Base-by-base conservation (phyloP, 1,139 yeast genomes). In the Scheffersomyces lignicola region DNA sequence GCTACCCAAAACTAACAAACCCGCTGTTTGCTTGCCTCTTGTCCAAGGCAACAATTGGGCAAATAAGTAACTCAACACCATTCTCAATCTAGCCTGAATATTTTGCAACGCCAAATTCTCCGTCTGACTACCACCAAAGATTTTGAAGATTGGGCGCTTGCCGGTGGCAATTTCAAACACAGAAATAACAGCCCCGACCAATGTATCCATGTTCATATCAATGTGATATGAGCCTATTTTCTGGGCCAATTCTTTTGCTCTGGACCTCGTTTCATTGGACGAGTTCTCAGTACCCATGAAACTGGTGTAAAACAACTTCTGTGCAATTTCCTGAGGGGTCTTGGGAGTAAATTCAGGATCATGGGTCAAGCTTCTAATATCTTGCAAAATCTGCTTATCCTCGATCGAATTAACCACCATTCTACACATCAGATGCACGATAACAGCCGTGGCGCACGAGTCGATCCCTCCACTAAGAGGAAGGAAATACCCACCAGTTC, bases 391-490 rank as follows among this genome's bases (percentile, higher is more conserved):
- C 49, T 82, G 89, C 36, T 69, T 46, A 12, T 72, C 68, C n/a
- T 60, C 52, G 33, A 83, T 76, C 8, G 87, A 90, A 18, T 73
- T 64, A 1, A 78, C 80, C 0, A 90, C 97, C 24, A 90, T 64
- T 32, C 89, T 70, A 56, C 97, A 90, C 98, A 92, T 92, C 36
- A 94, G 86, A 54, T 84, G 87, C 16, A 92, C 95, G 48, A 94
- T 89, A 13, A 86, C 86, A 0, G 97, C 94, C 1, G 98, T 94
- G 1, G 98, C 96, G 66, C 98, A 94, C 17, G 96, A 85, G 56
- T 92, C 99, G 43, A 94, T 90, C 32, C 99, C 99, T 14, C 99
- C 99, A 57, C 95, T 84, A 33, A 92, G 69, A 0, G 99, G 97
- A 33, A 92, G 69, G 60, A 92, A 94, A 56, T 74, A 92, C 0